These are phyloP conservation scores for Zygotorulaspora mrakii DNA, from an alignment of 1,139 yeast genomes.

Conservation along the genomic window DNA sequence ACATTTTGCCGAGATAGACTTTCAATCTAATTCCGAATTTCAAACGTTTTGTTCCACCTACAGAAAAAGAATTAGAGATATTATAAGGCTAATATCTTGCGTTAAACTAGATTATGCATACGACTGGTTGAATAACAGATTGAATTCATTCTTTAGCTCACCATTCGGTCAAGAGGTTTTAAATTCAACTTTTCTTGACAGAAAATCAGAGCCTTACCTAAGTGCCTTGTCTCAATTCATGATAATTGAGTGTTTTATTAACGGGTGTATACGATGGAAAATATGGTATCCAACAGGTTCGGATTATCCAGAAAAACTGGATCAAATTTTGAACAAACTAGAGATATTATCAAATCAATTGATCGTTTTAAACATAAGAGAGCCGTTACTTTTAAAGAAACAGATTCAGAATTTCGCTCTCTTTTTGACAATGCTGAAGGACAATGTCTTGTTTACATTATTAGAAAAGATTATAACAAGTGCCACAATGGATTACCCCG, in stretches of 20 bases:
- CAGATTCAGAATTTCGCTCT: constrained; percentile 93
- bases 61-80: constrained; percentile 82
- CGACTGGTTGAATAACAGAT: constrained; percentile 71
- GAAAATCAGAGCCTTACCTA: constrained; percentile 62
- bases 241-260: constrained; percentile 81
- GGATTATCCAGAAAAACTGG: constrained; percentile 58
- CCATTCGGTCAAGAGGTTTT: constrained; percentile 67
- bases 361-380: constrained; percentile 68
- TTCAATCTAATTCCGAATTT: constrained; percentile 82
- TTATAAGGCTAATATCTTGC: constrained; percentile 83
- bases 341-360: constrained; percentile 76
- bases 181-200: constrained; percentile 50
- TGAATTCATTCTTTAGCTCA: constrained; percentile 70
- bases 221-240: constrained; percentile 79
- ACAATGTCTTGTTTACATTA: constrained; percentile 75
- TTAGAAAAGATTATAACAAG: constrained; percentile 83
- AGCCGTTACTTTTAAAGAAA: constrained; percentile 77
- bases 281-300: constrained; percentile 69
- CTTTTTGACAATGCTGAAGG: constrained; percentile 87
- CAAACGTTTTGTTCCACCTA: constrained; percentile 75
- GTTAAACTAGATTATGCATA: constrained; percentile 79
- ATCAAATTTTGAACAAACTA: constrained; percentile 56
- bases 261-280: constrained; percentile 96
- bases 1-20: constrained; percentile 71
- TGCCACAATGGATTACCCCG: constrained; percentile 80